phyloP scores from a whole-genome alignment of 1,284 basidiomycete species.

The Neonothopanus nambi region DNA sequence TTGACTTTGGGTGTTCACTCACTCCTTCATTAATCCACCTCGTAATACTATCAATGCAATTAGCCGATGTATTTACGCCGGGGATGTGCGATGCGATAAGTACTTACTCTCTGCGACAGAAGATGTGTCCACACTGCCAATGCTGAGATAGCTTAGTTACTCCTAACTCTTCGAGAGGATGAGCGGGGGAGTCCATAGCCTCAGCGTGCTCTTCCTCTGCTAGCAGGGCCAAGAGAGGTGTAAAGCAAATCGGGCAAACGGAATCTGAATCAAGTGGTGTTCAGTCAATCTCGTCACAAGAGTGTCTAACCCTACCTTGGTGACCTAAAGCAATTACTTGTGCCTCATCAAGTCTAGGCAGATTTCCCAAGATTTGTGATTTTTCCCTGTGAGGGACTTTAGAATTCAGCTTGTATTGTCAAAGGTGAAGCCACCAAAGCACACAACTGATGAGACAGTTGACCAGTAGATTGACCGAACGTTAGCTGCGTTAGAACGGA shows the following conservation, averaged over 20 bases:
- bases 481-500: conserved; percentile 8
- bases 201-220: conserved; percentile 70
- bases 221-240: conserved; percentile 60
- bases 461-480: conserved; percentile 1
- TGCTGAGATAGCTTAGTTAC: conserved; percentile 57
- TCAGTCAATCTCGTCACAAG: background rate
- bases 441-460: conserved; percentile 12
- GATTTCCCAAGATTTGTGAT: conserved; percentile 28
- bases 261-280: conserved; percentile 43
- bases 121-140: conserved; percentile 69
- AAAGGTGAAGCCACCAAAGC: background rate
- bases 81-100: conserved; percentile 10
- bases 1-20: conserved; percentile 25
- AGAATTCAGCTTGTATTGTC: background rate
- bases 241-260: conserved; percentile 71
- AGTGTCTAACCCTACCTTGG: conserved; percentile 28
- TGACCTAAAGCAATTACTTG: conserved; percentile 34
- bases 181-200: conserved; percentile 75
- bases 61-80: background rate
- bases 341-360: conserved; percentile 38
- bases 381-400: conserved; percentile 31
- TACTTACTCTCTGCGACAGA: conserved; percentile 72
- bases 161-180: conserved; percentile 64
- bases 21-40: conserved; percentile 66
- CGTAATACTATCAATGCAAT: conserved; percentile 46